Conservation (phyloP, 495 filamentous ascomycete species). For the Penicillium egyptiacum region DNA sequence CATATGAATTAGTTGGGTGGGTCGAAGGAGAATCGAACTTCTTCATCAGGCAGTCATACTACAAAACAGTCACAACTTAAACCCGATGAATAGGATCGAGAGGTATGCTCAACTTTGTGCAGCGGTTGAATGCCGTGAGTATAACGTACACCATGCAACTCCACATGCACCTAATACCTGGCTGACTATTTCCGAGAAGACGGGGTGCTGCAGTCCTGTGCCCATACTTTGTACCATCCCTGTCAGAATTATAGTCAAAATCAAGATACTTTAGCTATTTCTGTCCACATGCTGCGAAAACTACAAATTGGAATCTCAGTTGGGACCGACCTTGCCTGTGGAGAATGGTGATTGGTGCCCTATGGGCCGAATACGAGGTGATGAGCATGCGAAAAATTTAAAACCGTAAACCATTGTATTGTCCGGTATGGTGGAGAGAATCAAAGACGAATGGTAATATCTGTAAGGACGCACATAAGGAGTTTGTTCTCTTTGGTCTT, state of each 20-base stretch:
- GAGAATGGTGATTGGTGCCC: constrained; percentile 11
- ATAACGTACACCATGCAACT: not conserved
- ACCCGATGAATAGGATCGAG: not conserved
- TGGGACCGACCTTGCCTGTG: not conserved
- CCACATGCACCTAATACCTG: not conserved
- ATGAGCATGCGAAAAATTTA: not conserved
- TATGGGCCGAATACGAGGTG: constrained; percentile 12
- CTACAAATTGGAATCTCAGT: not conserved
- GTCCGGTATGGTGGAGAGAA: not conserved
- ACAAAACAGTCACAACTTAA: not conserved
- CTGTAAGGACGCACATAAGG: not conserved
- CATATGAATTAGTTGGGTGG: not conserved
- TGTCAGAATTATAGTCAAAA: not conserved
- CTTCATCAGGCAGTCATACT: not conserved
- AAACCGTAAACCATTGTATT: not conserved
- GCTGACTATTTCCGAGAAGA: not conserved
- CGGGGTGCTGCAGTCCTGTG: not conserved
- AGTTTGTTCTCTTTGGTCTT: not conserved
- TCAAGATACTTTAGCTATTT: not conserved
- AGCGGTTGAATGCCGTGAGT: not conserved
- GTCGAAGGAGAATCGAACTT: not conserved
- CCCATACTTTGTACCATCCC: not conserved
- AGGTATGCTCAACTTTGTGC: not conserved
- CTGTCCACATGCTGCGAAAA: not conserved
- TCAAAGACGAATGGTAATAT: not conserved